These are phyloP conservation scores for Alliaria petiolata DNA, from an alignment of 345 rosid species.

Conservation along the genomic window DNA sequence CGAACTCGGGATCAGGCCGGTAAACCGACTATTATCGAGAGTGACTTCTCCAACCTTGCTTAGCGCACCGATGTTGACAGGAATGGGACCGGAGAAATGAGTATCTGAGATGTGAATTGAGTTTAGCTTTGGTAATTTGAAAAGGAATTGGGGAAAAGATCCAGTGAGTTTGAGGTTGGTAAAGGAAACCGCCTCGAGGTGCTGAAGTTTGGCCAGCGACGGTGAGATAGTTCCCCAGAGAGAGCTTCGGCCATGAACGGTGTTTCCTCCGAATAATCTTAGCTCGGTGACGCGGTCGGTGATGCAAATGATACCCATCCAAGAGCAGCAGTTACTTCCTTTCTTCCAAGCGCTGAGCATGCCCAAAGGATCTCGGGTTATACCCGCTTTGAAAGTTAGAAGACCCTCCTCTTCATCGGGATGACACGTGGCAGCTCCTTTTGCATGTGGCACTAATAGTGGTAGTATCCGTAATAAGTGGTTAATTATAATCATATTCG, in stretches of 20 bases:
- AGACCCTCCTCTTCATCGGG: constrained; percentile 63
- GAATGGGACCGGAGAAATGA: constrained; percentile 55
- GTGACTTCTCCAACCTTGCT: constrained; percentile 32
- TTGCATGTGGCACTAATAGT: too few species aligned
- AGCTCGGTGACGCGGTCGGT: too few species aligned
- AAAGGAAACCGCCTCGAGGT: neutral
- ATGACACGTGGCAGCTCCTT: constrained; percentile 54
- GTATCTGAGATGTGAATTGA: constrained; percentile 43
- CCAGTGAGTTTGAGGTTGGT: constrained; percentile 34
- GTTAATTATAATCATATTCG: too few species aligned
- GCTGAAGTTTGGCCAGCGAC: neutral
- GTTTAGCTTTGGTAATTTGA: constrained; percentile 43
- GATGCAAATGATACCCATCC: neutral
- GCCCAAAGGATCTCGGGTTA: constrained; percentile 67
- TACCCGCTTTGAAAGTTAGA: constrained; percentile 61
- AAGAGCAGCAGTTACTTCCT: neutral
- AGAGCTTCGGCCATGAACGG: neutral
- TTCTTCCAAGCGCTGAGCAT: neutral
- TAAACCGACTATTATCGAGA: constrained; percentile 49
- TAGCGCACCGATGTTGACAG: constrained; percentile 40
- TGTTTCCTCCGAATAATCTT: neutral
- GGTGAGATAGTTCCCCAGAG: neutral
- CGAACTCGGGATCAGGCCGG: constrained; percentile 56
- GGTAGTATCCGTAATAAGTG: too few species aligned
- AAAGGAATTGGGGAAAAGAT: constrained; percentile 42